phyloP scores from a whole-genome alignment of 106 monocot species.

The Dendrobium catenatum region DNA sequence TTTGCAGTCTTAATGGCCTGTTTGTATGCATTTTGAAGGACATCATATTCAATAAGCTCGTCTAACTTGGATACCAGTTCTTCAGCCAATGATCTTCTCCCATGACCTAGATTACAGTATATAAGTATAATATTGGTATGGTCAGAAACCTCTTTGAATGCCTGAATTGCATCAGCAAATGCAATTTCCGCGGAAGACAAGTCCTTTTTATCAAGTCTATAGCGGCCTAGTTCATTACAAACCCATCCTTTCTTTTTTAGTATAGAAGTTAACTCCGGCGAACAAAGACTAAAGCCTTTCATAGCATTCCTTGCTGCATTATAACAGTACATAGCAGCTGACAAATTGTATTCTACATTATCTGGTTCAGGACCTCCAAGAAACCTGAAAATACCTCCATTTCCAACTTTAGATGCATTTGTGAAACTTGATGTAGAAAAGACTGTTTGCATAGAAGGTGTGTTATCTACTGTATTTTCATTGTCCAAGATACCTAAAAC shows the following conservation, averaged over 20 bases:
- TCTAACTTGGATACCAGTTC: constrained; percentile 66
- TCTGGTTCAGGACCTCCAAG: constrained; percentile 53
- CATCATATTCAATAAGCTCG: constrained; percentile 33
- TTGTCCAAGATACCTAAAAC: neutral
- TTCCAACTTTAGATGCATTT: constrained; percentile 29
- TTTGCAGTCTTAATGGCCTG: constrained; percentile 68
- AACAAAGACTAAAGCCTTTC: constrained; percentile 22
- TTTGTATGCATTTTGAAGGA: constrained; percentile 40
- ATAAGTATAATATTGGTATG: constrained; percentile 91
- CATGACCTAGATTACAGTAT: constrained; percentile 90
- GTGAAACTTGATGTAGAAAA: constrained; percentile 9
- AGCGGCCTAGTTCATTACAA: constrained; percentile 83
- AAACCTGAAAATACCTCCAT: constrained; percentile 87
- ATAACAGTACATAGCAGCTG: constrained; percentile 58
- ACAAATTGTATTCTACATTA: constrained; percentile 60
- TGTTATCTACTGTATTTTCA: constrained; percentile 9
- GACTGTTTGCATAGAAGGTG: constrained; percentile 8
- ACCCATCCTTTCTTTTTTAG: constrained; percentile 89
- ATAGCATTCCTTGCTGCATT: constrained; percentile 47
- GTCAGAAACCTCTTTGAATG: constrained; percentile 87
- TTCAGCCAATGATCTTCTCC: constrained; percentile 90
- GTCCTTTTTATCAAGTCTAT: constrained; percentile 57
- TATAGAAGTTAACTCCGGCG: constrained; percentile 39
- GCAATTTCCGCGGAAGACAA: constrained; percentile 73
- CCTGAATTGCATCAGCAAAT: constrained; percentile 71